Conservation (phyloP, 2,329 filamentous ascomycete species). For the Gnomoniopsis sp. region DNA sequence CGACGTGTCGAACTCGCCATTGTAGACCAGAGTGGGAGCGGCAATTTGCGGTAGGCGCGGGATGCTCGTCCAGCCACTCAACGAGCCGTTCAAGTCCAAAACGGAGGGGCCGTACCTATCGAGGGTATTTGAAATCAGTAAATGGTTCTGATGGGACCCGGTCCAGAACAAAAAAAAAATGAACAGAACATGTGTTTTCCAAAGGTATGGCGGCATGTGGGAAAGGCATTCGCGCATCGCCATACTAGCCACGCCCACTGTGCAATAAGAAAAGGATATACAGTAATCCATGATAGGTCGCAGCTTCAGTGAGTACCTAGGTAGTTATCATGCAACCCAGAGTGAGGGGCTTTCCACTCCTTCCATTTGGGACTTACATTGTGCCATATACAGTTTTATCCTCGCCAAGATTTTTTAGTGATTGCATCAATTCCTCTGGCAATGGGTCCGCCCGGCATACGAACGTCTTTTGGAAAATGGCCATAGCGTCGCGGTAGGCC, state of each 20-base stretch:
- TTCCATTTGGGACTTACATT: too few relatives aligned
- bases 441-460: constrained; percentile 7
- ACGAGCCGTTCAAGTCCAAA: constrained; percentile 17
- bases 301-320: too few relatives aligned
- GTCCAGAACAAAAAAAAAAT: background rate
- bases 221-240: too few relatives aligned
- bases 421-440: constrained; percentile 8
- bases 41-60: constrained; percentile 21
- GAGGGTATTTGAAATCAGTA: constrained; percentile 4
- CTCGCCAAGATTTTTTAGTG: constrained; percentile 5
- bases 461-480: constrained; percentile 7
- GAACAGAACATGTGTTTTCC: constrained; percentile 7
- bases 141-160: background rate
- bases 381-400: constrained; percentile 11
- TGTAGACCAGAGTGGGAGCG: constrained; percentile 24
- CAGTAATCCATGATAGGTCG: too few relatives aligned
- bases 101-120: constrained; percentile 21
- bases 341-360: too few relatives aligned
- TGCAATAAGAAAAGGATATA: too few relatives aligned
- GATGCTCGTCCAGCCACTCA: constrained; percentile 20
- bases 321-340: too few relatives aligned
- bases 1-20: constrained; percentile 26
- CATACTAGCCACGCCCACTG: too few relatives aligned
- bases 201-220: too few relatives aligned
- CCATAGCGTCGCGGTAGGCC: constrained; percentile 7